Percentiles rank a stretch among this genome's conserved stretches.
Evolutionary conservation across 495 filamentous ascomycete species (phyloP).

Genomic region (Elasticomyces elasticus): DNA sequence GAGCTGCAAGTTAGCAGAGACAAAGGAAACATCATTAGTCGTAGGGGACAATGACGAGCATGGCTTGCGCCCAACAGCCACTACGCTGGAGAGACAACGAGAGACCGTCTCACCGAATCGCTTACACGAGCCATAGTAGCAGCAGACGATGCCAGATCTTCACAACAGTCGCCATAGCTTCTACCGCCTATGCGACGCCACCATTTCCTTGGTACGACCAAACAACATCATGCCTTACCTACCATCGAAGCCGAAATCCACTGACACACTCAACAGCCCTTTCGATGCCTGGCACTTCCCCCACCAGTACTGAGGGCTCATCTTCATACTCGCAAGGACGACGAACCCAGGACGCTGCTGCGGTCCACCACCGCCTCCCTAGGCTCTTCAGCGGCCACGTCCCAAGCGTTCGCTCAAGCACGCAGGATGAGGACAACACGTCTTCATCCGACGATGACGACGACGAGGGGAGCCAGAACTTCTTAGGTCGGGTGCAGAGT

Average conservation of each 20-base stretch:
- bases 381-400: not conserved
- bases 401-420: not conserved
- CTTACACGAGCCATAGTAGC: not conserved
- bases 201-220: slow-evolving; percentile 11
- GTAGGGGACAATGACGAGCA: not conserved
- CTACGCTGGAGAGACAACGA: not conserved
- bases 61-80: not conserved
- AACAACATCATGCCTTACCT: not conserved
- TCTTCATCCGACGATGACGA: not conserved
- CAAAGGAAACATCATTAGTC: not conserved
- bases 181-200: slow-evolving; percentile 13
- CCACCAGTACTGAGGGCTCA: not conserved
- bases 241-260: not conserved
- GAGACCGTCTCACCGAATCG: not conserved
- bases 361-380: not conserved
- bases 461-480: not conserved
- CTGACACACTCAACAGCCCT: not conserved
- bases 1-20: not conserved
- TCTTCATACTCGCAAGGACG: not conserved
- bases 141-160: not conserved
- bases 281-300: not conserved
- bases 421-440: not conserved
- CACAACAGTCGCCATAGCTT: not conserved
- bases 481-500: slow-evolving; percentile 1
- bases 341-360: too few species aligned